Base-by-base conservation (phyloP, 257 asterid species). In the Solanum chiquidenum region DNA sequence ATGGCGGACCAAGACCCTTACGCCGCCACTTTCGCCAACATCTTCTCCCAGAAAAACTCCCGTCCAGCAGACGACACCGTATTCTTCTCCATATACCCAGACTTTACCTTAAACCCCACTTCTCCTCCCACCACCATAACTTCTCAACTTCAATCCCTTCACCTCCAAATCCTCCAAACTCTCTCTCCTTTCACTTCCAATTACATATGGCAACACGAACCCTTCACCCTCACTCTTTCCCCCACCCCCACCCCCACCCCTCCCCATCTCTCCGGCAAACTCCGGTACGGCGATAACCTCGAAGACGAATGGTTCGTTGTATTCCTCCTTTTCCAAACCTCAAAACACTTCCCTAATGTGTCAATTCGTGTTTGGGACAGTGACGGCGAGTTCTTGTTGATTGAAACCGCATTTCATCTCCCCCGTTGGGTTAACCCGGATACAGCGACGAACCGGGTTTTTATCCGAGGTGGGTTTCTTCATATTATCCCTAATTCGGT, bases 261-360 rank as follows among this genome's bases (percentile, higher is more conserved):
- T 38, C 98, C 96, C 82, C 96, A 94, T 82, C 98, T 97, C 92
- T 90, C 93, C 86, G 98, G 99, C 83, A 91, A 93, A 89, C 95
- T 95, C 89, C 95, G 97, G 69, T 97, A 92, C 91, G 98, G 98
- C 13, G 98, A 97, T 88, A 95, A 95, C 87, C 91, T 97, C 7
- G 98, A 97, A 34, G 98, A 97, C 86, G 99, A 97, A 91, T 97
- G 99, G 99, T 97, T 95, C 89, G 93, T 93, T n/a, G 98, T 94
- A 46, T 92, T 89, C 91, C 94, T 95, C 87, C 95, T 97, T 42
- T 95, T 92, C 89, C 86, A 92, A 31, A 90, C 92, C 73, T 97
- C 98, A 16, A 92, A 87, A 25, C 80, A 38, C 20, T 92, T 93
- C 88, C 94, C 93, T 20, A 86, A 90, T 74, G 91, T 95, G 68